Percentiles rank a stretch among this genome's conserved stretches.
Conservation (phyloP, 106 monocot genomes). For the Posidonia australis region DNA sequence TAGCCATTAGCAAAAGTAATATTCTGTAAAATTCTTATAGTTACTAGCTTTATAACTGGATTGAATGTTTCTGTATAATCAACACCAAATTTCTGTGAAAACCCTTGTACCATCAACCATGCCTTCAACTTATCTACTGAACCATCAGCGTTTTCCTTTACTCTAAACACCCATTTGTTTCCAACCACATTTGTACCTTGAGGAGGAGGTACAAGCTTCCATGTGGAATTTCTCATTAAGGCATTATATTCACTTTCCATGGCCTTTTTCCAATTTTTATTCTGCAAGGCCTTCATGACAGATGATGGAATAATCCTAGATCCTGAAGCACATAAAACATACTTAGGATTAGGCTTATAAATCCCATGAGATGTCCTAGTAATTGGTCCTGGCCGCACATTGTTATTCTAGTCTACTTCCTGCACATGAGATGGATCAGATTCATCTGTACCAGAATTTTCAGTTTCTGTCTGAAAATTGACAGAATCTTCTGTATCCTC, state of each 20-base stretch:
- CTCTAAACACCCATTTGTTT: conserved; percentile 6
- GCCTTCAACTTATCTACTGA: neutral
- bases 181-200: neutral
- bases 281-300: neutral
- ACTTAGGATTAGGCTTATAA: neutral
- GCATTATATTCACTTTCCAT: neutral
- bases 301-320: neutral
- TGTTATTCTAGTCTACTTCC: too few species aligned
- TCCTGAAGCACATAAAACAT: neutral
- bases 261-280: neutral
- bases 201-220: neutral
- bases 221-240: neutral
- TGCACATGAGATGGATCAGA: too few species aligned
- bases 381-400: too few species aligned
- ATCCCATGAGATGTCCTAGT: neutral
- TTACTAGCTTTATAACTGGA: neutral
- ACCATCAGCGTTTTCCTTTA: neutral
- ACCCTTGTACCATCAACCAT: neutral
- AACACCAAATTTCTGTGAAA: neutral
- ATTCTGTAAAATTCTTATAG: too few species aligned
- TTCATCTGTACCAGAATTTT: too few species aligned
- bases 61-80: neutral
- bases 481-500: too few species aligned
- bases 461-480: too few species aligned
- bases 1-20: too few species aligned